A percentile compares a stretch with the other conserved stretches of the same genome.
Evolutionary conservation across 371 early-diverging fungal genomes (phyloP).

Genomic region (Polyrhizophydium stewartii): DNA sequence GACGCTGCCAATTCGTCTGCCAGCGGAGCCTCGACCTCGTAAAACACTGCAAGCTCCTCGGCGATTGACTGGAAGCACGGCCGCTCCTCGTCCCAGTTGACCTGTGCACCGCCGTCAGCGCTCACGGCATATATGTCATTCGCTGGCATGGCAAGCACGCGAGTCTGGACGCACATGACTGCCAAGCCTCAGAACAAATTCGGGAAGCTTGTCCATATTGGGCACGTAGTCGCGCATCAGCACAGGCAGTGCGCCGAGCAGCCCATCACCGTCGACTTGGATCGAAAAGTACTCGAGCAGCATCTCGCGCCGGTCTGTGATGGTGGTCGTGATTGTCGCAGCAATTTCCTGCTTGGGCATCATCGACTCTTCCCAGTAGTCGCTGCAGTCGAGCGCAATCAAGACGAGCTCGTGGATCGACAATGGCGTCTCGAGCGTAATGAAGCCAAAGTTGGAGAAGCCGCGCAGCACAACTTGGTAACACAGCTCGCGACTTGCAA

Average conservation of each 20-base stretch:
- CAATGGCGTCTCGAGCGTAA: constrained; percentile 56
- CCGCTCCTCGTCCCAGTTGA: constrained; percentile 80
- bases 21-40: constrained; percentile 65
- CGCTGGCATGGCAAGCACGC: not conserved
- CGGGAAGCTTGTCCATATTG: constrained; percentile 74
- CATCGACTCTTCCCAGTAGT: constrained; percentile 29
- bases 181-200: constrained; percentile 73
- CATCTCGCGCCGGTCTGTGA: constrained; percentile 70
- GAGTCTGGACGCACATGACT: constrained; percentile 69
- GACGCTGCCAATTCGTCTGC: not conserved
- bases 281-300: constrained; percentile 82
- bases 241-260: constrained; percentile 69
- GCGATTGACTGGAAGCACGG: constrained; percentile 69
- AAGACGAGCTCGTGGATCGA: constrained; percentile 61
- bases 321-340: constrained; percentile 1
- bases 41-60: constrained; percentile 73
- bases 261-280: constrained; percentile 56
- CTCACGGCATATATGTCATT: not conserved
- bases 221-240: constrained; percentile 69
- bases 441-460: constrained; percentile 80
- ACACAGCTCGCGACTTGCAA: constrained; percentile 76
- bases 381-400: constrained; percentile 56
- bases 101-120: constrained; percentile 32
- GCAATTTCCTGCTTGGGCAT: constrained; percentile 34
- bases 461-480: constrained; percentile 78